Percentiles rank a stretch among this genome's conserved stretches.
These are phyloP conservation scores for Phytophthora palmivora DNA, from an alignment of 352 stramenopile species.

Conservation along the genomic window DNA sequence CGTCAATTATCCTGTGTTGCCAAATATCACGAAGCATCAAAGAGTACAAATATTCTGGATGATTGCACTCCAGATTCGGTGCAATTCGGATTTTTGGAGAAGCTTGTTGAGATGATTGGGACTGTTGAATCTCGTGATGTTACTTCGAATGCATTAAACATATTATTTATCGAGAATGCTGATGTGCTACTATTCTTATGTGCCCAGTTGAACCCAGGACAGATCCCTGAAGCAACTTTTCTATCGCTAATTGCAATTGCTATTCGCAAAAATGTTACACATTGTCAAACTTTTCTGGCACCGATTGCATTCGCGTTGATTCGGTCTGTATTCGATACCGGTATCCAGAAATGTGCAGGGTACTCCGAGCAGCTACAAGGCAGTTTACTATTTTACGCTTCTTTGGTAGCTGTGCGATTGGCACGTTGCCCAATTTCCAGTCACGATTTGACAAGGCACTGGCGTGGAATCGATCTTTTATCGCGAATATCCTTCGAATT, in stretches of 20 bases:
- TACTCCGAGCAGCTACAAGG: conserved; percentile 3
- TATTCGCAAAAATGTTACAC: conserved; percentile 9
- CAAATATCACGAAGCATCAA: not conserved
- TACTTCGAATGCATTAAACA: conserved; percentile 22
- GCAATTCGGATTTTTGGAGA: conserved; percentile 19
- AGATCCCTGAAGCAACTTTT: conserved; percentile 17
- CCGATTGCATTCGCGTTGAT: conserved; percentile 6
- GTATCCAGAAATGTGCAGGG: conserved; percentile 8
- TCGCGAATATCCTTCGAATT: conserved; percentile 27
- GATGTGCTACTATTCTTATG: conserved; percentile 27
- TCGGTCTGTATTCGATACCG: conserved; percentile 25
- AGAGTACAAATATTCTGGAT: not conserved
- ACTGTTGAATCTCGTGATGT: conserved; percentile 13
- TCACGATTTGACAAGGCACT: not conserved
- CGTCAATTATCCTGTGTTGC: conserved; percentile 16
- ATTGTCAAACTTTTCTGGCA: conserved; percentile 25
- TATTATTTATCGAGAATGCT: conserved; percentile 24
- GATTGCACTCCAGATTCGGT: not conserved
- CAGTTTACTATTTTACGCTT: conserved; percentile 11
- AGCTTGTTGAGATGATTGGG: conserved; percentile 17
- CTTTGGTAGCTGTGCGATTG: conserved; percentile 17
- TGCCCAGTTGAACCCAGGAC: conserved; percentile 14
- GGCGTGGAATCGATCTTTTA: conserved; percentile 9
- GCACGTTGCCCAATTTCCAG: conserved; percentile 4
- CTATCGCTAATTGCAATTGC: conserved; percentile 22